Conservation (phyloP, 2,329 filamentous ascomycete genomes). For the Trichoderma sp. region DNA sequence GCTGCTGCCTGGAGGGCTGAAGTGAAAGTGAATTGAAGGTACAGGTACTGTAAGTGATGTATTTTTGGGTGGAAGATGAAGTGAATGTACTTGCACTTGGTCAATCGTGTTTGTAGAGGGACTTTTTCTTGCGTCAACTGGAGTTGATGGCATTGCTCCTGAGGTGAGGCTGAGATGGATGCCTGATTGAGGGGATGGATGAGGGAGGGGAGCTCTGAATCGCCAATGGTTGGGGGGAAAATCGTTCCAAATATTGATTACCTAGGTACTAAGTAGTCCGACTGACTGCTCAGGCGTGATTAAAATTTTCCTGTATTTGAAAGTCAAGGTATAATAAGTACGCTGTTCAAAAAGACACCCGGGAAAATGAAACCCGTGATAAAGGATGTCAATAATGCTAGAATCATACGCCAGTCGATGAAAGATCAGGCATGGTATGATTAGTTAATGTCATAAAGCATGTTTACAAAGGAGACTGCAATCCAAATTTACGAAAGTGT, state of each 20-base stretch:
- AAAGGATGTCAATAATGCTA: no score
- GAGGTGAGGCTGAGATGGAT: neutral
- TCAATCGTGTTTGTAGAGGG: neutral
- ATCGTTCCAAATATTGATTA: neutral
- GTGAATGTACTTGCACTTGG: neutral
- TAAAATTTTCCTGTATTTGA: no score
- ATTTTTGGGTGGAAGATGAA: neutral
- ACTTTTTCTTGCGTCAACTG: neutral
- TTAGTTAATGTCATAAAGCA: no score
- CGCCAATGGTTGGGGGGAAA: neutral
- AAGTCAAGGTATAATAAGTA: no score
- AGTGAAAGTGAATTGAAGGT: neutral
- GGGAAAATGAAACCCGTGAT: no score
- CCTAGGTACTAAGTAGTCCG: no score
- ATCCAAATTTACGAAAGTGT: no score
- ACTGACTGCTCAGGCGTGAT: neutral
- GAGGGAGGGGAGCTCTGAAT: neutral
- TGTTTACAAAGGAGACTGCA: no score
- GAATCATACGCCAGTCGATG: no score
- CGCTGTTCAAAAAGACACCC: no score
- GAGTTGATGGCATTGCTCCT: neutral
- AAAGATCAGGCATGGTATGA: no score
- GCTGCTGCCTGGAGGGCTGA: constrained; percentile 10
- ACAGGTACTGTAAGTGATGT: neutral
- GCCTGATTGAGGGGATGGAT: neutral